These are phyloP conservation scores for Colletotrichum sublineola DNA, from an alignment of 2,329 filamentous ascomycete genomes.

Conservation along the genomic window DNA sequence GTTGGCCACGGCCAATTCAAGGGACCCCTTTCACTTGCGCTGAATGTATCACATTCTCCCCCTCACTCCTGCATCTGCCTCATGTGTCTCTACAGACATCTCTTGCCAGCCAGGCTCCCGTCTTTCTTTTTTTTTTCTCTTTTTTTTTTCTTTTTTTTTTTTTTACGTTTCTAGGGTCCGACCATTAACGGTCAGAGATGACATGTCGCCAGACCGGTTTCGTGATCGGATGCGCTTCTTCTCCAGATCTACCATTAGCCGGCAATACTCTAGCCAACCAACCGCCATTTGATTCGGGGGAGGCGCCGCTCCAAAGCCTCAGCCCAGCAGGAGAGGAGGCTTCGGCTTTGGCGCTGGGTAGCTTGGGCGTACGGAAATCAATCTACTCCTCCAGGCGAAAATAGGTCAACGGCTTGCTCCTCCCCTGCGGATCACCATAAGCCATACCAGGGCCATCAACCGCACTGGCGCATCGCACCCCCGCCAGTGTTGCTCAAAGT, in stretches of 20 bases:
- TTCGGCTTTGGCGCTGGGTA: background rate
- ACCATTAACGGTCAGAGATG: background rate
- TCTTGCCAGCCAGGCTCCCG: constrained; percentile 16
- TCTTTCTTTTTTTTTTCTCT: background rate
- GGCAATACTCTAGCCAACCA: background rate
- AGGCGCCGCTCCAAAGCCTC: background rate
- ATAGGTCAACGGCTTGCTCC: background rate
- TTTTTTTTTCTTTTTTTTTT: background rate
- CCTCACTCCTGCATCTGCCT: constrained; percentile 14
- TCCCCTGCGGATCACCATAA: background rate
- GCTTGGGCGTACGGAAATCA: background rate
- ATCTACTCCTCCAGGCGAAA: background rate
- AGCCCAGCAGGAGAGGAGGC: background rate
- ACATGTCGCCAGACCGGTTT: background rate
- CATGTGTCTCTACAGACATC: background rate
- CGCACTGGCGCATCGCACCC: background rate
- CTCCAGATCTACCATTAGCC: background rate
- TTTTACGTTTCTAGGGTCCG: background rate
- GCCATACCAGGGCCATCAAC: background rate
- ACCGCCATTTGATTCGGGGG: background rate
- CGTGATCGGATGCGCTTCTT: background rate
- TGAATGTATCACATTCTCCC: constrained; percentile 27
- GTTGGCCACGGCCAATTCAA: constrained; percentile 29
- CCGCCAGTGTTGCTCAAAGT: constrained; percentile 10
- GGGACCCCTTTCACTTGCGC: constrained; percentile 27